Conservation (phyloP, 2,329 filamentous ascomycete species). For the Leptoxyphium fumago region DNA sequence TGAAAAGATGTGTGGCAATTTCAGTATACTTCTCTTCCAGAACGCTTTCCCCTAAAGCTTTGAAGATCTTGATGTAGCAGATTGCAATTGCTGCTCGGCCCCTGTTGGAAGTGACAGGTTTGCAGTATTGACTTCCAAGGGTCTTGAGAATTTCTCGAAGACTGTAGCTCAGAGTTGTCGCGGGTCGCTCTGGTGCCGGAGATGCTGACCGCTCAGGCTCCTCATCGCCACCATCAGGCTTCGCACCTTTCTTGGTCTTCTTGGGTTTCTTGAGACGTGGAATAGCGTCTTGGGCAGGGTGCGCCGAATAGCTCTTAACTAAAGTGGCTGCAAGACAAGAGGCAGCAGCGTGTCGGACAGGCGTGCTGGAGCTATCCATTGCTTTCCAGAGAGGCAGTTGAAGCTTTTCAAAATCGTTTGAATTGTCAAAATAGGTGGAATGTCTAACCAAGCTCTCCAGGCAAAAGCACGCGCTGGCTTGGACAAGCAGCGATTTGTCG, state of each 20-base stretch:
- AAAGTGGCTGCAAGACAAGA: conserved; percentile 73
- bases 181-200: conserved; percentile 57
- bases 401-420: conserved; percentile 78
- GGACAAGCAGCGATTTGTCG: conserved; percentile 73
- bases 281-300: conserved; percentile 34
- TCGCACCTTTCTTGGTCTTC: conserved; percentile 53
- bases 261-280: conserved; percentile 56
- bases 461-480: conserved; percentile 65
- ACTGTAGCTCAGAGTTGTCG: conserved; percentile 55
- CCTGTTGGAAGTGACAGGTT: conserved; percentile 62
- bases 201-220: conserved; percentile 66
- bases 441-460: conserved; percentile 56
- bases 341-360: conserved; percentile 72
- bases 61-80: conserved; percentile 72
- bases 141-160: conserved; percentile 65
- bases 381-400: conserved; percentile 73
- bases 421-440: conserved; percentile 75
- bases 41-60: conserved; percentile 63
- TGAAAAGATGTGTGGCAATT: conserved; percentile 67
- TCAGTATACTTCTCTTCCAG: conserved; percentile 69
- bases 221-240: conserved; percentile 46
- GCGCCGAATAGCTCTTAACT: conserved; percentile 63
- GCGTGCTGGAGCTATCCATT: conserved; percentile 60
- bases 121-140: conserved; percentile 67
- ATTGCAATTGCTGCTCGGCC: conserved; percentile 70